These are phyloP conservation scores for Aleurites moluccanus DNA, from an alignment of 441 rosid genomes.

Conservation along the genomic window DNA sequence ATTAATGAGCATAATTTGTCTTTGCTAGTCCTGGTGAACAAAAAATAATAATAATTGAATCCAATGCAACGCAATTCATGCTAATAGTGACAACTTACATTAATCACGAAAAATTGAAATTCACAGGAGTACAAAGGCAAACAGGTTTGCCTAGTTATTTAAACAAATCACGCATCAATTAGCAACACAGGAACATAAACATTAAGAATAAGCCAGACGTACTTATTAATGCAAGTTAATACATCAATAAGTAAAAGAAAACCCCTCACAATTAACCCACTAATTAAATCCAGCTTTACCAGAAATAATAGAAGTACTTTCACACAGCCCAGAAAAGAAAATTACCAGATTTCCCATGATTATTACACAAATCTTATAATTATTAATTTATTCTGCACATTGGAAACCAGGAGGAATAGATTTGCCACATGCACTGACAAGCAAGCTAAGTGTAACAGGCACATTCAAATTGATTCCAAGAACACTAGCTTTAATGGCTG, in stretches of 20 bases:
- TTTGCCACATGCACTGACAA: slow-evolving; percentile 39
- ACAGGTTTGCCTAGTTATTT: slow-evolving; percentile 2
- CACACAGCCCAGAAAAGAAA: not conserved
- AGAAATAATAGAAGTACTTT: not conserved
- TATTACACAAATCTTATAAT: not conserved
- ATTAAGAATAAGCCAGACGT: not conserved
- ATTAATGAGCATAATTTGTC: too few relatives aligned
- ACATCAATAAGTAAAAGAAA: not conserved
- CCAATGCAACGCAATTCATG: not conserved
- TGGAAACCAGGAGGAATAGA: slow-evolving; percentile 41
- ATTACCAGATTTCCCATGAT: not conserved
- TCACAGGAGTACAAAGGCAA: not conserved
- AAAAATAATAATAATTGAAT: not conserved
- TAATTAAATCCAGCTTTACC: not conserved
- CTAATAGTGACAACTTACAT: not conserved
- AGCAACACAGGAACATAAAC: not conserved
- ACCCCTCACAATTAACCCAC: not conserved
- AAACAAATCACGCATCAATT: not conserved
- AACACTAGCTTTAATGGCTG: slow-evolving; percentile 47
- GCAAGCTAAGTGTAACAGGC: slow-evolving; percentile 33
- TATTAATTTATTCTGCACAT: slow-evolving; percentile 21
- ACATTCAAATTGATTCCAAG: slow-evolving; percentile 43
- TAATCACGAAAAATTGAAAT: not conserved
- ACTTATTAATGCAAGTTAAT: too few relatives aligned
- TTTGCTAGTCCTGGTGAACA: too few relatives aligned